Conservation (phyloP, 345 rosid genomes). For the Salix exigua region DNA sequence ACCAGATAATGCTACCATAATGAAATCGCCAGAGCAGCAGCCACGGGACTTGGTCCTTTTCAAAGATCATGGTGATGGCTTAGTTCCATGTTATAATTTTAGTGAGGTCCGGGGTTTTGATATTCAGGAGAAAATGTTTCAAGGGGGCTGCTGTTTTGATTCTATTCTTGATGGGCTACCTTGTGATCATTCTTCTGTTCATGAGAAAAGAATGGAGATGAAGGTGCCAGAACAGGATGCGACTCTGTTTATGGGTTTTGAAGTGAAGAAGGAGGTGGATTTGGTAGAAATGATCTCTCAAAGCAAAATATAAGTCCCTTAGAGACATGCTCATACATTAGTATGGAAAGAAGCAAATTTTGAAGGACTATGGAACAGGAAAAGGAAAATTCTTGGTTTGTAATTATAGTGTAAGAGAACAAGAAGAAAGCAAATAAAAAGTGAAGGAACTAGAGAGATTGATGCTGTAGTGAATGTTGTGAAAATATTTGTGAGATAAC, state of each 20-base stretch:
- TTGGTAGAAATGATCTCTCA: conserved; percentile 58
- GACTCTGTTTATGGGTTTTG: conserved; percentile 16
- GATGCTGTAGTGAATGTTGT: not conserved
- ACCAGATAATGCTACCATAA: not conserved
- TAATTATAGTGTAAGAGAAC: not conserved
- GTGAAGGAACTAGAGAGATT: not conserved
- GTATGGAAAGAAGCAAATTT: not conserved
- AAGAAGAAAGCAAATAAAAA: not conserved
- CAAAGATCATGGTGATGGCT: conserved; percentile 37
- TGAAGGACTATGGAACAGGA: not conserved
- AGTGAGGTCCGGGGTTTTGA: conserved; percentile 45
- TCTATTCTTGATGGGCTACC: conserved; percentile 64
- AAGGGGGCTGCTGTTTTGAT: conserved; percentile 60
- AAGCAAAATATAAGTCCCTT: conserved; percentile 2
- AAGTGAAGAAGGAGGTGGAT: conserved; percentile 49
- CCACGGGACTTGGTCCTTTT: conserved; percentile 10
- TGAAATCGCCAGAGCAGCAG: not conserved
- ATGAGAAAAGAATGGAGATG: conserved; percentile 25
- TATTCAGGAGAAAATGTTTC: conserved; percentile 58
- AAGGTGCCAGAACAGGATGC: conserved; percentile 15
- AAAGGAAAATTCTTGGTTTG: not conserved
- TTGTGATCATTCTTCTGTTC: conserved; percentile 13
- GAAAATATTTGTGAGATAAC: not conserved
- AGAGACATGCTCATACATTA: not conserved
- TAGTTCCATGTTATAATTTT: conserved; percentile 52